These are phyloP conservation scores for Amesomyces nigricolor DNA, from an alignment of 2,329 filamentous ascomycete genomes.

Conservation along the genomic window DNA sequence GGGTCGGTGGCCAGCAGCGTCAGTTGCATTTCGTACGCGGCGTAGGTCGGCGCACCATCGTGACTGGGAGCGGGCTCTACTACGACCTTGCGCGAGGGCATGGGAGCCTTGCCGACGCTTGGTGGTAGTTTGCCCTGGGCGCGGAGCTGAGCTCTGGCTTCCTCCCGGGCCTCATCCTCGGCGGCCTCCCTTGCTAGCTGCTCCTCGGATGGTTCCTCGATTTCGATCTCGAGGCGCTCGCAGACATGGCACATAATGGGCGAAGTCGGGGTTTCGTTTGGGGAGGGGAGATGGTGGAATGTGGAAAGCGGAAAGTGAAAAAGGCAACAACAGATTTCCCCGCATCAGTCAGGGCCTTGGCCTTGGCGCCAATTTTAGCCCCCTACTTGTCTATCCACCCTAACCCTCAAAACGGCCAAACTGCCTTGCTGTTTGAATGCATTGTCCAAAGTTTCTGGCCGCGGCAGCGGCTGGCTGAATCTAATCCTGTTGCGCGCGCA, in stretches of 20 bases:
- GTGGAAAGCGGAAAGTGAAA: too few species aligned
- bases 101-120: too few species aligned
- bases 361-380: too few species aligned
- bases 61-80: not conserved
- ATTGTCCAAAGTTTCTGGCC: too few species aligned
- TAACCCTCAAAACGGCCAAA: too few species aligned
- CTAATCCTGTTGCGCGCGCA: too few species aligned
- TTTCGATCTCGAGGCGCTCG: not conserved
- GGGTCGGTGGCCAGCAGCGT: not conserved
- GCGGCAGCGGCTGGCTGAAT: too few species aligned
- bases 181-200: not conserved
- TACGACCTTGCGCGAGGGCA: not conserved
- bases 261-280: not conserved
- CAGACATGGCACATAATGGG: not conserved
- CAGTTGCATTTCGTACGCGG: not conserved
- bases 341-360: too few species aligned
- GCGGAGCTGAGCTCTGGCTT: not conserved
- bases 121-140: not conserved
- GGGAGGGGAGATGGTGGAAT: too few species aligned
- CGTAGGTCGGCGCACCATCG: not conserved
- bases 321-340: too few species aligned
- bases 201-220: not conserved
- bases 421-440: too few species aligned
- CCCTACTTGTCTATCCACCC: too few species aligned
- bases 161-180: not conserved